Evolutionary conservation across 2,329 filamentous ascomycete genomes (phyloP), one percentile per base, ranked within the genome.

Genomic region (Sarocladium brachiariae): DNA sequence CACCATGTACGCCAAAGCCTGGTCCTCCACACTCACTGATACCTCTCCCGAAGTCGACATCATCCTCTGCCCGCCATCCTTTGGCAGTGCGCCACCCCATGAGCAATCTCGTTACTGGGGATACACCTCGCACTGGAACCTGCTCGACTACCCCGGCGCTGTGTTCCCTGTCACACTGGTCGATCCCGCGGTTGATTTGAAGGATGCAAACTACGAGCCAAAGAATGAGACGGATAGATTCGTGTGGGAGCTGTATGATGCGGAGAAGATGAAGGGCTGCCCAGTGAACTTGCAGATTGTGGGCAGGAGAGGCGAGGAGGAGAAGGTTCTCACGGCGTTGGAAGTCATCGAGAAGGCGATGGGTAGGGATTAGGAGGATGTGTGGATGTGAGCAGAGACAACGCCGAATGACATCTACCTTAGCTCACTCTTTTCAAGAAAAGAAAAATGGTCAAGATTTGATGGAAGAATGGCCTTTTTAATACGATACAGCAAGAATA

Each of bases 41-140:
- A 57, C 53, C 2, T 61, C 61, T 4, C 37, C 49, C 48, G 58
- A 62, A 38, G 72, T 84, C 8, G 83, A 87, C 61, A 77, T 82
- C 0, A 76, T 87, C 30, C 67, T 87, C 1, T 81, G 76, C 51
- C 83, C 83, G 0, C 76, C 71, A 0, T 76, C 75, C 0, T 78
- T 80, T 2, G n/a, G 77, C 72, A 65, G 76, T 54, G 71, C 64
- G 57, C 52, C 66, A 53, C 54, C 81, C 54, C 63, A 79, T 55
- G 65, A 65, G 3, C 57, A 63, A 9, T 65, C 61, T 3, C 61
- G 63, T 58, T 84, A 61, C 70, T 87, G 82, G 81, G 75, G 75
- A 1, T 88, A 87, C 56, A 85, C 81, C 0, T 68, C 75, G 0
- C 76, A 82, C 54, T 87, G 83, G 81, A 88, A 87, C 59, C 58